phyloP scores from a whole-genome alignment of 441 rosid species.

The Pelargonium exstipulatum region DNA sequence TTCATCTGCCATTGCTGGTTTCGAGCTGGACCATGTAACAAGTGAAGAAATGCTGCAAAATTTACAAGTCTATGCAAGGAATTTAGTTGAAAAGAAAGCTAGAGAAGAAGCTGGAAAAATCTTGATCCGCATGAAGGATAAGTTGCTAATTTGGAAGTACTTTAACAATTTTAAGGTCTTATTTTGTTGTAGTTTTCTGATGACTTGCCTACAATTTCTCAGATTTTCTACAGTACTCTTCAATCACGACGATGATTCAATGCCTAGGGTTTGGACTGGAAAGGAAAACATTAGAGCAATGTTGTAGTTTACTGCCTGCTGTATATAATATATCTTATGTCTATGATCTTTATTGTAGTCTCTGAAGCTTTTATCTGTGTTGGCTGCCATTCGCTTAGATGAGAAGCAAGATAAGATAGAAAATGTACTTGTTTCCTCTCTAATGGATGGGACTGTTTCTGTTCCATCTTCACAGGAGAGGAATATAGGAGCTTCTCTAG shows the following conservation, averaged over 20 bases:
- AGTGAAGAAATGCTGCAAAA: constrained; percentile 40
- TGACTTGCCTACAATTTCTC: constrained; percentile 22
- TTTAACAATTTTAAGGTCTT: constrained; percentile 1
- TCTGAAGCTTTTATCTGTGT: constrained; percentile 54
- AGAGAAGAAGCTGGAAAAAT: constrained; percentile 71
- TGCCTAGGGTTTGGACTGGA: constrained; percentile 86
- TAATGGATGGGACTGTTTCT: constrained; percentile 45
- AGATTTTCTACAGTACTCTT: constrained; percentile 78
- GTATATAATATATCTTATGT: constrained; percentile 16
- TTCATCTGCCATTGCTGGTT: constrained; percentile 43
- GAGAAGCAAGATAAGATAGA: constrained; percentile 64
- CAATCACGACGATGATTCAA: constrained; percentile 53
- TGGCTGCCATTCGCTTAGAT: constrained; percentile 70
- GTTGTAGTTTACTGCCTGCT: neutral
- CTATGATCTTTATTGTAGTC: constrained; percentile 39
- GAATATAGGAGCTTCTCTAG: constrained; percentile 37
- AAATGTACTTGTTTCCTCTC: constrained; percentile 44
- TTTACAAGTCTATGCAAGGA: constrained; percentile 50
- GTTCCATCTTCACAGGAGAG: constrained; percentile 40
- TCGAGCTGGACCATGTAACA: constrained; percentile 51
- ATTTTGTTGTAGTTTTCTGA: constrained; percentile 10
- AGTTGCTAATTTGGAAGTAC: constrained; percentile 31
- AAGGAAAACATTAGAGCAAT: constrained; percentile 71
- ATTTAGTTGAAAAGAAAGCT: constrained; percentile 64
- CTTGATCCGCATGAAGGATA: constrained; percentile 72